Conservation (phyloP, 2,329 filamentous ascomycete genomes). For the Pyrenochaeta sp. region DNA sequence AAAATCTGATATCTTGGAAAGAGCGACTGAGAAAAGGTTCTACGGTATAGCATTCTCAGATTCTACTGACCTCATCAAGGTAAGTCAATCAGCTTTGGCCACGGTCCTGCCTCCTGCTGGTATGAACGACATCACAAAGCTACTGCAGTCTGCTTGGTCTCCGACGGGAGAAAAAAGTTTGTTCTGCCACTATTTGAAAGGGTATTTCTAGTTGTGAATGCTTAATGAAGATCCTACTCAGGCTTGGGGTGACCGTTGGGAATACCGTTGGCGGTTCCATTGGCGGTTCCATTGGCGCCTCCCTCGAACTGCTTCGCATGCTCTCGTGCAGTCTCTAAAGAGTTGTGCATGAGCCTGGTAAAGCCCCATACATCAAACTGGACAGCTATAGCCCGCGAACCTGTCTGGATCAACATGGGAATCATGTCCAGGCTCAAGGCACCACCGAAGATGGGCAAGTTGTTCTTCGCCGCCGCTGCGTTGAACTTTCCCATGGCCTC, state of each 20-base stretch:
- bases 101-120: too few species aligned
- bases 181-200: background rate
- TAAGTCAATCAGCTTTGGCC: too few species aligned
- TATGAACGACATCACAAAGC: too few species aligned
- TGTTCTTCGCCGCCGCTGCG: constrained; percentile 30
- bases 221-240: background rate
- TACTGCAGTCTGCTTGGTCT: too few species aligned
- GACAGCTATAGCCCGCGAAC: constrained; percentile 28
- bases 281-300: constrained; percentile 7
- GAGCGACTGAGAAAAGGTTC: too few species aligned
- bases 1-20: too few species aligned
- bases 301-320: constrained; percentile 26
- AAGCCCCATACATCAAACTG: constrained; percentile 38
- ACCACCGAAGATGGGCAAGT: constrained; percentile 32
- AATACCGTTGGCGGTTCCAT: constrained; percentile 1
- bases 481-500: constrained; percentile 29
- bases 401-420: constrained; percentile 31
- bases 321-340: constrained; percentile 25
- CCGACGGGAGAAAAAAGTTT: too few species aligned
- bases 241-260: constrained; percentile 9
- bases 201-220: background rate
- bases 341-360: constrained; percentile 22
- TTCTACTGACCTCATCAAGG: too few species aligned
- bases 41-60: too few species aligned
- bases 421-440: constrained; percentile 26